Percentiles rank a stretch among this genome's conserved stretches.
Conservation (phyloP, 495 filamentous ascomycete genomes). For the Podospora didyma region DNA sequence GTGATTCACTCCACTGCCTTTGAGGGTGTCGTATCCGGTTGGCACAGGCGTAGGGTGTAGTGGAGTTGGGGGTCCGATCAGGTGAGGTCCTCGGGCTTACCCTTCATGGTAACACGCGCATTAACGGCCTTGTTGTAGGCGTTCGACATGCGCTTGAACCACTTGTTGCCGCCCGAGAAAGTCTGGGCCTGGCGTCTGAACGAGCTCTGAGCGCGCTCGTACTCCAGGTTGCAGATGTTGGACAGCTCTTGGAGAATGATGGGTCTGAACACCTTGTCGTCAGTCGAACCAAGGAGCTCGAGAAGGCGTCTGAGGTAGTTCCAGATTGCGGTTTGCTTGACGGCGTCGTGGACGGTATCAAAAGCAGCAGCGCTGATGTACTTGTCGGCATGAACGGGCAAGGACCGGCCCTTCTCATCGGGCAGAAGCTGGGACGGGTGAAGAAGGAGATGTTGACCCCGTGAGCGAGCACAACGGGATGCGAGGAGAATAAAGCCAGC, state of each 20-base stretch:
- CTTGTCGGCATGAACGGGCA: constrained; percentile 27
- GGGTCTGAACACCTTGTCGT: constrained; percentile 19
- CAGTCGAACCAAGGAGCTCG: constrained; percentile 9
- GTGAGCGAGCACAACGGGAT: constrained; percentile 29
- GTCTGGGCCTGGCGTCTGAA: constrained; percentile 31
- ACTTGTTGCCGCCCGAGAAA: constrained; percentile 17
- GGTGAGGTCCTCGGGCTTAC: constrained; percentile 24
- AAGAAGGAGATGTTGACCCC: constrained; percentile 31
- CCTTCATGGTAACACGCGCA: constrained; percentile 26
- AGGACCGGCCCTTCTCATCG: constrained; percentile 29
- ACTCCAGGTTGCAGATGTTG: constrained; percentile 37
- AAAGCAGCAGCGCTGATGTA: constrained; percentile 32
- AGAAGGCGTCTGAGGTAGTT: constrained; percentile 31
- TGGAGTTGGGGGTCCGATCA: constrained; percentile 21
- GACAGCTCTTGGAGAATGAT: constrained; percentile 33
- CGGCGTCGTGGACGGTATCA: constrained; percentile 29
- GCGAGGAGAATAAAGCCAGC: constrained; percentile 22
- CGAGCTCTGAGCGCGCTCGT: constrained; percentile 19
- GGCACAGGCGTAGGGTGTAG: constrained; percentile 33
- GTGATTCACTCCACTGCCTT: constrained; percentile 23
- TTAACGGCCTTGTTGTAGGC: constrained; percentile 24
- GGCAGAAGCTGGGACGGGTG: constrained; percentile 27
- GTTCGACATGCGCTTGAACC: constrained; percentile 30
- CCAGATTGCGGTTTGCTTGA: constrained; percentile 31
- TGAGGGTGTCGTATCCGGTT: constrained; percentile 12